Evolutionary conservation across 345 rosid species (phyloP), one percentile per base, ranked within the genome.

Genomic region (Boechera stricta): DNA sequence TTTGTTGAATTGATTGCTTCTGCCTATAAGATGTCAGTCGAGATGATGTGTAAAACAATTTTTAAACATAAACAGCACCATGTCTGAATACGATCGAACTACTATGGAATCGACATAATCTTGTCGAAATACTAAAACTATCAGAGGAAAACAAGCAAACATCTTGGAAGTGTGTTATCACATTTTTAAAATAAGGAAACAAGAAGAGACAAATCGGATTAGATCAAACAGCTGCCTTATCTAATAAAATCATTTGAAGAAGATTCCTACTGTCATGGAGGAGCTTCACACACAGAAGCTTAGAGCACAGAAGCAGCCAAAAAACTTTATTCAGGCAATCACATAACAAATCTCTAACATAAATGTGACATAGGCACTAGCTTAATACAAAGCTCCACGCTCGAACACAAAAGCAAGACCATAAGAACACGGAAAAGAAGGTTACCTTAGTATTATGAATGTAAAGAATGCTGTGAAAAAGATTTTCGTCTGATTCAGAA

Each of bases 401-500:
- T 13, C 1, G 5, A 31, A 52, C 69, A 63, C 54, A 39, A 24
- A 33, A 67, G 52, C 18, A 48, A 67, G 67, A 51, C 35, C 55
- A 52, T 29, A 12, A 4, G 33, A 65, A 39, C 15, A 60, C 29
- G 48, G 15, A 49, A 63, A 7, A 5, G 56, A 66, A 77, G 68
- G 65, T 79, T 84, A 91, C 98, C 98, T 88, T 79, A 95, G 81
- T 58, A 95, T 83, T 13, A 93, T 77, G 81, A 73, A 96, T 3
- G 95, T 89, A 78, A 95, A 96, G 45, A 93, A 59, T 32, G 99
- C 99, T 36, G 99, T 93, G 82, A 90, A 96, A 59, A 96, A 83
- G 71, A 96, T 87, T 80, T 96, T 96, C 10, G 97, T 96, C 87
- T 96, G 99, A 86, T 93, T 96, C 80, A 95, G 85, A 66, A 95